These are phyloP conservation scores for Colletotrichum tropicicola DNA, from an alignment of 2,329 filamentous ascomycete genomes.

Conservation along the genomic window DNA sequence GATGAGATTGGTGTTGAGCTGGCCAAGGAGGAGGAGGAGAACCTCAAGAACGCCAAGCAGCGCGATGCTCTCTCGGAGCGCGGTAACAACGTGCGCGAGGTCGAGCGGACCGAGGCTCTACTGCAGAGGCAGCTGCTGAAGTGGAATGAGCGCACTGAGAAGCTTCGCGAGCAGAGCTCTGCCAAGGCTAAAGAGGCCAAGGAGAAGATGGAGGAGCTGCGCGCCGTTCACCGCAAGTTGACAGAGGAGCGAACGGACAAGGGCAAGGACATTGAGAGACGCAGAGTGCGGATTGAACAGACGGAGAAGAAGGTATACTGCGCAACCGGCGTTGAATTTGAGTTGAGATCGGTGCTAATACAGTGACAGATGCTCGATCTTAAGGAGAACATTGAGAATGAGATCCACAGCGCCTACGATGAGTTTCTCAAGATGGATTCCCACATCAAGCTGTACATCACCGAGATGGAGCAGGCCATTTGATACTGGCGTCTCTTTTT, in stretches of 20 bases:
- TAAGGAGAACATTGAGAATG: constrained; percentile 96
- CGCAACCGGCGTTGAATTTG: constrained; percentile 35
- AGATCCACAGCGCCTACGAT: constrained; percentile 88
- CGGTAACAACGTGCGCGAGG: constrained; percentile 88
- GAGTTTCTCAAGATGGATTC: constrained; percentile 98
- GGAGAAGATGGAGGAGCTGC: constrained; percentile 89
- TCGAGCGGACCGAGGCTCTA: constrained; percentile 87
- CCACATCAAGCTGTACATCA: constrained; percentile 97
- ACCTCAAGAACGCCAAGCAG: constrained; percentile 80
- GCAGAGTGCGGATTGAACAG: constrained; percentile 94
- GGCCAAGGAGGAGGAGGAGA: constrained; percentile 90
- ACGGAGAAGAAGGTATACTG: constrained; percentile 99
- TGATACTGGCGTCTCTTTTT: constrained; percentile 28
- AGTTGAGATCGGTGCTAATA: constrained; percentile 27
- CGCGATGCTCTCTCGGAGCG: constrained; percentile 88
- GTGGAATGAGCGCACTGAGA: constrained; percentile 87
- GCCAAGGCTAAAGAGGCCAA: constrained; percentile 85
- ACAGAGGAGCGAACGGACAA: constrained; percentile 88
- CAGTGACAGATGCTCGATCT: constrained; percentile 88
- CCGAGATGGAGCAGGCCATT: constrained; percentile 96
- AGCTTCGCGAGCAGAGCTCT: constrained; percentile 80
- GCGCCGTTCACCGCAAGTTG: constrained; percentile 80
- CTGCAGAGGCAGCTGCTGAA: constrained; percentile 85
- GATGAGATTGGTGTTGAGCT: constrained; percentile 89
- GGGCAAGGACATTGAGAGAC: constrained; percentile 89